Conservation (phyloP, 2,329 filamentous ascomycete species). For the Ceratocystis huliohia region DNA sequence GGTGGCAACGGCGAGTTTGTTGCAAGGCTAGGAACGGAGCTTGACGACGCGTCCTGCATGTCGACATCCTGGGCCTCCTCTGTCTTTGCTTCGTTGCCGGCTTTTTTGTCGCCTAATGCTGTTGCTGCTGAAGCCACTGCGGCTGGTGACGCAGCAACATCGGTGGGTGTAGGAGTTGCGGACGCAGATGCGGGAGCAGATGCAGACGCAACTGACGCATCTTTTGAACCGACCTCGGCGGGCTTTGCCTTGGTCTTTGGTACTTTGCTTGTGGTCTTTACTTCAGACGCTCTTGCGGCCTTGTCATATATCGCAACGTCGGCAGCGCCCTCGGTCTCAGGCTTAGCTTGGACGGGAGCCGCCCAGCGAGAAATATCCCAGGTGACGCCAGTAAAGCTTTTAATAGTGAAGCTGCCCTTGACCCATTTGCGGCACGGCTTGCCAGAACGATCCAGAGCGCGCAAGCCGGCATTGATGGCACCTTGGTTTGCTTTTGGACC, state of each 20-base stretch:
- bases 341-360: slow-evolving; percentile 48
- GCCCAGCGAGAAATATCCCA: slow-evolving; percentile 80
- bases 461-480: slow-evolving; percentile 90
- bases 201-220: not conserved
- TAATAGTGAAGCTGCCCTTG: slow-evolving; percentile 68
- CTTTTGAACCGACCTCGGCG: slow-evolving; percentile 33
- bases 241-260: not conserved
- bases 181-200: not conserved
- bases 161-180: not conserved
- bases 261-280: not conserved
- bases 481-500: slow-evolving; percentile 94
- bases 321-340: slow-evolving; percentile 37
- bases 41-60: slow-evolving; percentile 42
- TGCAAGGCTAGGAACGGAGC: slow-evolving; percentile 37
- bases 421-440: slow-evolving; percentile 88
- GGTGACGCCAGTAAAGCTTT: slow-evolving; percentile 78
- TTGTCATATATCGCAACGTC: slow-evolving; percentile 27
- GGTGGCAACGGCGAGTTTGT: slow-evolving; percentile 41
- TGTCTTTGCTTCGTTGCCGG: slow-evolving; percentile 39
- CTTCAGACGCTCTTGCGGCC: slow-evolving; percentile 22
- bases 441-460: slow-evolving; percentile 82
- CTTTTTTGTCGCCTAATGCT: slow-evolving; percentile 40
- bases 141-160: not conserved
- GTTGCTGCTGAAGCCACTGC: not conserved
- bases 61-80: slow-evolving; percentile 41